Conservation (phyloP, 2,329 filamentous ascomycete genomes). For the Exophiala calicioides region DNA sequence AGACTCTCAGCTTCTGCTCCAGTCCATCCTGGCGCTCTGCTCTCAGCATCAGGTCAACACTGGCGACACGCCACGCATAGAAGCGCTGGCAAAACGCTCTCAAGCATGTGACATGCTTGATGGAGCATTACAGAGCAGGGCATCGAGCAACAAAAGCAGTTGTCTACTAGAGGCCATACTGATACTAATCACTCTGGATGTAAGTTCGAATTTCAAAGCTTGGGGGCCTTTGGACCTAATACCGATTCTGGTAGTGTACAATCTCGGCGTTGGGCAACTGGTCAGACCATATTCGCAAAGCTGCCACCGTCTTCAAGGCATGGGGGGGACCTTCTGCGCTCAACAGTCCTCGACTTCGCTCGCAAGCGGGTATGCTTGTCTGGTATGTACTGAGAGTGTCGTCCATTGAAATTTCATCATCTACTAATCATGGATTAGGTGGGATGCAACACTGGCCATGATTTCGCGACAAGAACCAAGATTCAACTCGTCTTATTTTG, state of each 20-base stretch:
- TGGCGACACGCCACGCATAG: conserved; percentile 3
- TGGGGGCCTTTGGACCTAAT: too few species aligned
- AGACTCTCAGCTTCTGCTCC: conserved; percentile 15
- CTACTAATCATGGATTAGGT: too few species aligned
- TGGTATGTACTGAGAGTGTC: neutral
- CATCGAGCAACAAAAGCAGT: conserved; percentile 1
- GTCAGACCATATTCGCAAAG: conserved; percentile 5
- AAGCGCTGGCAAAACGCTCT: neutral
- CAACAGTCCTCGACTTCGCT: conserved; percentile 6
- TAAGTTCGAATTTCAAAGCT: conserved; percentile 17
- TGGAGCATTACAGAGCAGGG: conserved; percentile 1
- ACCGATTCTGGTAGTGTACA: conserved; percentile 2
- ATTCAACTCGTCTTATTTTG: neutral
- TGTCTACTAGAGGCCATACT: conserved; percentile 1
- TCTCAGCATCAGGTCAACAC: conserved; percentile 10
- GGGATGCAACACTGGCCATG: neutral
- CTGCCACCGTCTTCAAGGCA: conserved; percentile 12
- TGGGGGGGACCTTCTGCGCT: conserved; percentile 13
- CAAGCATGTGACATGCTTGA: conserved; percentile 3
- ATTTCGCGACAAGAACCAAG: neutral
- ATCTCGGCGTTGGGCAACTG: conserved; percentile 5
- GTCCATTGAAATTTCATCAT: neutral
- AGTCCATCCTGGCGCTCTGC: conserved; percentile 13
- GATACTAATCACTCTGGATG: conserved; percentile 6
- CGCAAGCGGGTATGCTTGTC: conserved; percentile 5